phyloP scores from a whole-genome alignment of 2,329 filamentous ascomycete genomes.

The Dothistroma septosporum region DNA sequence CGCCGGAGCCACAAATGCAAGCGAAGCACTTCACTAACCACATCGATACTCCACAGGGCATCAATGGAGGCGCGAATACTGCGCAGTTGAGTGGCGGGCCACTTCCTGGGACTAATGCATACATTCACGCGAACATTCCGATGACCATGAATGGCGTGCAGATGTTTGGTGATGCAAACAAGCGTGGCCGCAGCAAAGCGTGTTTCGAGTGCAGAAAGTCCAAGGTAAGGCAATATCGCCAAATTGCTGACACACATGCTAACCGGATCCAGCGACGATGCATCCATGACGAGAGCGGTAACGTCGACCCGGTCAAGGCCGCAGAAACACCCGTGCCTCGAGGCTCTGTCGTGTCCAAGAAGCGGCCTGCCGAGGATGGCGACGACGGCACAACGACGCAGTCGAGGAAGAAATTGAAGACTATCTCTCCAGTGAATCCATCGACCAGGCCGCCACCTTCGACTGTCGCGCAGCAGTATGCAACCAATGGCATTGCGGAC shows the following conservation, averaged over 20 bases:
- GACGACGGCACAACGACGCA: constrained; percentile 34
- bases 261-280: constrained; percentile 53
- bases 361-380: constrained; percentile 40
- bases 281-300: constrained; percentile 62
- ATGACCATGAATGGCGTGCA: constrained; percentile 54
- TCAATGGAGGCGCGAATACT: constrained; percentile 10
- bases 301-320: constrained; percentile 61
- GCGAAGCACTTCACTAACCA: constrained; percentile 13
- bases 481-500: neutral
- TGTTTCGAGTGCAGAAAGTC: constrained; percentile 64
- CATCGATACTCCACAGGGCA: neutral
- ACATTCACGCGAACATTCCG: constrained; percentile 35
- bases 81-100: constrained; percentile 17
- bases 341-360: constrained; percentile 54
- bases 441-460: constrained; percentile 3
- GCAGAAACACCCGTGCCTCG: constrained; percentile 58
- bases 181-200: constrained; percentile 53
- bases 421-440: constrained; percentile 9
- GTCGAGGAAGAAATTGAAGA: constrained; percentile 25
- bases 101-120: constrained; percentile 32
- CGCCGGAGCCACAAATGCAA: constrained; percentile 12
- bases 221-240: constrained; percentile 48
- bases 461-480: constrained; percentile 7
- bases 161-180: constrained; percentile 49
- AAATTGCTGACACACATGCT: neutral